Conservation (phyloP, 176 grass and related monocot genomes). For the Aegilops bicornis region DNA sequence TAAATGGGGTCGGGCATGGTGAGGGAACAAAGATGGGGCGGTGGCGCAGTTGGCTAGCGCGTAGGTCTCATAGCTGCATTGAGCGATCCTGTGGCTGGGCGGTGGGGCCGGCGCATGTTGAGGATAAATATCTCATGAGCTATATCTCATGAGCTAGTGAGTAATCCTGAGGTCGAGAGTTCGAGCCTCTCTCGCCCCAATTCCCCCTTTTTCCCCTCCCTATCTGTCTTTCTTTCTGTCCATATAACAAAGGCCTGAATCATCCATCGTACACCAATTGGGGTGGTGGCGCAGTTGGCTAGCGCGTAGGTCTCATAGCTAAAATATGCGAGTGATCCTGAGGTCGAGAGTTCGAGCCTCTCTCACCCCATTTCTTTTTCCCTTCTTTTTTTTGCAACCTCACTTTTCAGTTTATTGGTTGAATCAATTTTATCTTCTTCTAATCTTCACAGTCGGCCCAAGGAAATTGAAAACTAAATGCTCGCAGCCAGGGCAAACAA, state of each 20-base stretch:
- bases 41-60: slow-evolving; percentile 76
- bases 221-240: fast-evolving
- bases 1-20: background rate
- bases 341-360: slow-evolving; percentile 97
- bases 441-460: too few relatives aligned
- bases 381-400: too few relatives aligned
- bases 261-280: fast-evolving
- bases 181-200: too few relatives aligned
- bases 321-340: slow-evolving; percentile 52
- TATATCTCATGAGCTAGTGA: background rate
- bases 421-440: too few relatives aligned
- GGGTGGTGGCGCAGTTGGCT: slow-evolving; percentile 76
- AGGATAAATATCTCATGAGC: too few relatives aligned
- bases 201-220: too few relatives aligned
- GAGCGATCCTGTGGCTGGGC: background rate
- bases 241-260: too few relatives aligned
- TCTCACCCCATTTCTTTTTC: slow-evolving; percentile 1
- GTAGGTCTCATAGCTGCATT: slow-evolving; percentile 68
- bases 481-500: too few relatives aligned
- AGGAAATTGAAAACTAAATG: too few relatives aligned
- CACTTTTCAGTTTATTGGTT: too few relatives aligned
- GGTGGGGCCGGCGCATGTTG: too few relatives aligned
- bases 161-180: slow-evolving; percentile 67
- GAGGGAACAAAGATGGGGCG: fast-evolving
- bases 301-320: slow-evolving; percentile 69